Percentiles rank a stretch among this genome's conserved stretches.
phyloP scores from a whole-genome alignment of 306 rosid species.

The Ziziphus jujuba region DNA sequence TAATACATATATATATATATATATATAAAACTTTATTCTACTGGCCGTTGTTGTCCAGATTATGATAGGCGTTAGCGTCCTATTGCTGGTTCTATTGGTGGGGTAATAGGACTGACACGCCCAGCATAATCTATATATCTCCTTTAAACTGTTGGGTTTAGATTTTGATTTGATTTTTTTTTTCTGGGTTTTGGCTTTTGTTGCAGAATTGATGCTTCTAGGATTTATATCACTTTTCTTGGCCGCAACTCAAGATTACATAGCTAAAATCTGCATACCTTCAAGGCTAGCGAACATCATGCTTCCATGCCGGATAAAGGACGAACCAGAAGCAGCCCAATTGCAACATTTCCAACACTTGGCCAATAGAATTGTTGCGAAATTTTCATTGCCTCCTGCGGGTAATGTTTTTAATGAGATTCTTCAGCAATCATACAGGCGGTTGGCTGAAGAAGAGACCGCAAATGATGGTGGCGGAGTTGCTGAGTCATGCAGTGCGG shows the following conservation, averaged over 20 bases:
- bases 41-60: too few relatives aligned
- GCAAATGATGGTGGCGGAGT: not conserved
- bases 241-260: slow-evolving; percentile 26
- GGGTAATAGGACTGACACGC: too few relatives aligned
- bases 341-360: slow-evolving; percentile 1
- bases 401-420: slow-evolving; percentile 6
- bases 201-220: slow-evolving; percentile 40
- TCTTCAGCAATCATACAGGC: not conserved
- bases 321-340: not conserved
- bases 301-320: slow-evolving; percentile 36
- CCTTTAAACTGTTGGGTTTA: not conserved
- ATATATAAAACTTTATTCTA: too few relatives aligned
- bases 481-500: slow-evolving; percentile 29
- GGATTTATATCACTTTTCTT: slow-evolving; percentile 43
- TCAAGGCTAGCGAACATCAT: slow-evolving; percentile 20
- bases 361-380: not conserved
- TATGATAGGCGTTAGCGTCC: too few relatives aligned
- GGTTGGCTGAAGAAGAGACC: slow-evolving; percentile 17
- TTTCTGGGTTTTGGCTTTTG: not conserved
- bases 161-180: not conserved
- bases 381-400: not conserved
- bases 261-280: slow-evolving; percentile 42
- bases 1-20: too few relatives aligned
- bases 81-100: too few relatives aligned
- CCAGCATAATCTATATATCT: too few relatives aligned